Evolutionary conservation across 2,329 filamentous ascomycete species (phyloP).

Genomic region (Paecilomyces sp.): DNA sequence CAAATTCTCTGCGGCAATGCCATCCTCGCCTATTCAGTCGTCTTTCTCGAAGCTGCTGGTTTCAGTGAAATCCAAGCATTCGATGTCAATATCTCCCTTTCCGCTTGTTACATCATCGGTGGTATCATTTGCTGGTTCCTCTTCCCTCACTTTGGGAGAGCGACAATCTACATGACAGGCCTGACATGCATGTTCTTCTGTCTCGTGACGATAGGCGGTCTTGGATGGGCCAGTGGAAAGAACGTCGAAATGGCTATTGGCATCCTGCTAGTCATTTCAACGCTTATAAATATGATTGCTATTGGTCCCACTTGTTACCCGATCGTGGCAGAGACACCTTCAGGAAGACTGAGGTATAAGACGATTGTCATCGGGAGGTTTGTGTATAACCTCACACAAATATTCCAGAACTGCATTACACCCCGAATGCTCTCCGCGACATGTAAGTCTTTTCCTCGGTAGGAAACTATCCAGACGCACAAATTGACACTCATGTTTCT

Average conservation of each 20-base stretch:
- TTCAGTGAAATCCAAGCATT: conserved; percentile 30
- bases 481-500: background rate
- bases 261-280: conserved; percentile 44
- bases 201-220: conserved; percentile 27
- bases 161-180: conserved; percentile 36
- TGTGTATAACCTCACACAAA: conserved; percentile 42
- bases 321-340: conserved; percentile 47
- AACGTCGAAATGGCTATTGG: conserved; percentile 24
- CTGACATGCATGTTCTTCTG: conserved; percentile 33
- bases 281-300: conserved; percentile 48
- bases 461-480: background rate
- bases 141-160: conserved; percentile 33
- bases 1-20: conserved; percentile 33
- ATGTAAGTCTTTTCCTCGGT: conserved; percentile 9
- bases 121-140: conserved; percentile 36
- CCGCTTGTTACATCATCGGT: conserved; percentile 34
- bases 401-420: conserved; percentile 34
- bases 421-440: conserved; percentile 19
- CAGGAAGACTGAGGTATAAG: conserved; percentile 45
- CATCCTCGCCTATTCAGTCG: conserved; percentile 29
- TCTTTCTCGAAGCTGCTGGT: conserved; percentile 34
- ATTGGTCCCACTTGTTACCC: conserved; percentile 49
- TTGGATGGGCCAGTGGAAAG: conserved; percentile 17
- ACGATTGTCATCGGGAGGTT: conserved; percentile 36
- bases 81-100: conserved; percentile 34